These are phyloP conservation scores for Yamadazyma membranifaciens DNA, from an alignment of 1,139 yeast genomes.

Conservation along the genomic window DNA sequence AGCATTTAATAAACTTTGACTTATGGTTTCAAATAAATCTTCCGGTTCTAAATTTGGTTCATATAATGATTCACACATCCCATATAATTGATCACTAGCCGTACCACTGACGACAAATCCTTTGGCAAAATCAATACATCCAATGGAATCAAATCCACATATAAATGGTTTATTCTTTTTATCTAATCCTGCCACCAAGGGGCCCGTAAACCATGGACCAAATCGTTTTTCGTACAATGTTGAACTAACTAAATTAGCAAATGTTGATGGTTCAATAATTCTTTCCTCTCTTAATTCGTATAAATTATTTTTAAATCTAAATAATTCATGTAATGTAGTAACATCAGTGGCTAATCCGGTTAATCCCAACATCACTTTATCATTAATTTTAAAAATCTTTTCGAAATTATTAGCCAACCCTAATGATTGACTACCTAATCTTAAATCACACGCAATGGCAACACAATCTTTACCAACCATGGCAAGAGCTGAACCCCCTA, in stretches of 20 bases:
- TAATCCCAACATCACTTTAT: conserved; percentile 79
- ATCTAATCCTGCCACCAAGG: conserved; percentile 93
- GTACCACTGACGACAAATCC: conserved; percentile 98
- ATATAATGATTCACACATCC: conserved; percentile 98
- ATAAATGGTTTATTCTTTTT: conserved; percentile 82
- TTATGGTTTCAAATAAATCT: conserved; percentile 91
- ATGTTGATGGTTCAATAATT: conserved; percentile 85
- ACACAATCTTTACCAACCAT: conserved; percentile 99
- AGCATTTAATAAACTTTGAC: conserved; percentile 91
- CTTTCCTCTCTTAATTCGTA: conserved; percentile 93
- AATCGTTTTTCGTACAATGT: conserved; percentile 89
- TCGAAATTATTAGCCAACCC: conserved; percentile 93
- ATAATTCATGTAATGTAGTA: conserved; percentile 74
- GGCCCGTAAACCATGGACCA: conserved; percentile 97
- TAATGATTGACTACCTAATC: conserved; percentile 90
- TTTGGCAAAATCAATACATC: conserved; percentile 92
- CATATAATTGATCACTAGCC: conserved; percentile 91
- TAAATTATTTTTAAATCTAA: conserved; percentile 81
- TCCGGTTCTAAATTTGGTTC: conserved; percentile 94
- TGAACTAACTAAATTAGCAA: conserved; percentile 89
- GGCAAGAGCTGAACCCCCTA: conserved; percentile 87
- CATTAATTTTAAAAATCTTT: conserved; percentile 80
- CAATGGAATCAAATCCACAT: conserved; percentile 95
- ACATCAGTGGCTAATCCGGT: conserved; percentile 97
- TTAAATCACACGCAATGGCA: conserved; percentile 93